Evolutionary conservation across 257 asterid genomes (phyloP), one percentile per base, ranked within the genome.

Genomic region (Solanum bulbocastanum): DNA sequence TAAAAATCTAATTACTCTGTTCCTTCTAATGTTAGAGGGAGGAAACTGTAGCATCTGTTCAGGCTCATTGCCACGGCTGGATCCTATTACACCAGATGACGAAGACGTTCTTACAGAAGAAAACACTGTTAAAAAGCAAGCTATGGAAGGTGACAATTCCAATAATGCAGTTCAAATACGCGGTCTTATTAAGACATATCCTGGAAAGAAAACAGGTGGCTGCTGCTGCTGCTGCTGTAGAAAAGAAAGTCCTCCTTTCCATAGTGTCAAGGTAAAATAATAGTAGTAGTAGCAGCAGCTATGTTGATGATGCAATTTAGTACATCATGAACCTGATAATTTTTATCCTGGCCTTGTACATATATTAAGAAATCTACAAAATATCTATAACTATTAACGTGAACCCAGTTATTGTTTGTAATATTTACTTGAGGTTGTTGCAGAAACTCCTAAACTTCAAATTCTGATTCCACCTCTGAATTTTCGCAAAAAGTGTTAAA

Each of bases 81-180:
- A 95, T 85, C 88, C 88, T 90, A 91, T 89, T 87, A 83, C 81
- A 78, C 96, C 98, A 16, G 99, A 96, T 78, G 98, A 96, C 62
- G 98, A 91, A 87, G 98, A 96, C 46, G 99, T 96, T 78, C 98
- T 85, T 87, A 96, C 93, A 91, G 98, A 96, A 91, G 99, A 96
- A 92, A 93, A 89, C 92, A 88, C 76, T 78, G 99, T 96, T 88
- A 95, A 94, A 90, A 92, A 91, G 87, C 98, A 95, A 93, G 92
- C 95, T 15, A 11, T 75, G 36, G 94, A 93, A 90, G 94, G 92
- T 79, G 88, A 27, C 71, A 78, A 92, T 91, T 85, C 96, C 66
- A 83, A 87, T 44, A 69, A 90, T 89, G 98, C 99, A 82, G 99
- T 93, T 90, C 98, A 95, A 91, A 87, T 95, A 90, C 95, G 93